Conservation (phyloP, 441 rosid genomes). For the Aquilaria agallochum region DNA sequence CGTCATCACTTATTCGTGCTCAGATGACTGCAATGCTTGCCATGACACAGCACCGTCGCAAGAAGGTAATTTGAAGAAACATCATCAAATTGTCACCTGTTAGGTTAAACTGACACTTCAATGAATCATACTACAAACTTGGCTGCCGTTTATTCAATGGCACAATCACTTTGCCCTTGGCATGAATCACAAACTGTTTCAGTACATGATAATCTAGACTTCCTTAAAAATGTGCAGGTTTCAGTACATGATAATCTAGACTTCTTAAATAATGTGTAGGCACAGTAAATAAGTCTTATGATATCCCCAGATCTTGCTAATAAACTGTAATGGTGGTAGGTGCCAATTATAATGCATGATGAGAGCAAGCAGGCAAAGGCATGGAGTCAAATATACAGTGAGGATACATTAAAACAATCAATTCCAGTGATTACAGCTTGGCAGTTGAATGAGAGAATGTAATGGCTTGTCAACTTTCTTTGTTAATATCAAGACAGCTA, state of each 20-base stretch:
- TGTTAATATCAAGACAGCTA: not conserved
- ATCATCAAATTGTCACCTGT: too few relatives aligned
- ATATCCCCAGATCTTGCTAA: too few relatives aligned
- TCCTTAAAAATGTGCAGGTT: too few relatives aligned
- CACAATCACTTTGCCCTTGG: too few relatives aligned
- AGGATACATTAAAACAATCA: slow-evolving; percentile 75
- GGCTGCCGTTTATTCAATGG: too few relatives aligned
- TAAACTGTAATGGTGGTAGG: slow-evolving; percentile 37
- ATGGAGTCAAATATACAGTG: slow-evolving; percentile 90
- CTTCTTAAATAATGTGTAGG: too few relatives aligned
- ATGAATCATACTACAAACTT: too few relatives aligned
- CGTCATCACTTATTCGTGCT: slow-evolving; percentile 90
- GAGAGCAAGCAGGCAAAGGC: slow-evolving; percentile 74
- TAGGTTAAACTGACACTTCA: too few relatives aligned
- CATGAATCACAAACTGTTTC: too few relatives aligned
- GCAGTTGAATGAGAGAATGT: slow-evolving; percentile 99
- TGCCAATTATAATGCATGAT: slow-evolving; percentile 71
- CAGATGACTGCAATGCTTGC: slow-evolving; percentile 99
- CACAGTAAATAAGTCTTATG: too few relatives aligned
- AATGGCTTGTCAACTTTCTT: slow-evolving; percentile 16
- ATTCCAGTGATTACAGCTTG: slow-evolving; percentile 87
- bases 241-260: too few relatives aligned
- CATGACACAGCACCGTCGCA: slow-evolving; percentile 92
- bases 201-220: too few relatives aligned
- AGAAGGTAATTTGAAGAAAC: slow-evolving; percentile 49